A percentile compares a stretch with the other conserved stretches of the same genome.
phyloP scores from a whole-genome alignment of 345 rosid genomes.

The Populus alba region DNA sequence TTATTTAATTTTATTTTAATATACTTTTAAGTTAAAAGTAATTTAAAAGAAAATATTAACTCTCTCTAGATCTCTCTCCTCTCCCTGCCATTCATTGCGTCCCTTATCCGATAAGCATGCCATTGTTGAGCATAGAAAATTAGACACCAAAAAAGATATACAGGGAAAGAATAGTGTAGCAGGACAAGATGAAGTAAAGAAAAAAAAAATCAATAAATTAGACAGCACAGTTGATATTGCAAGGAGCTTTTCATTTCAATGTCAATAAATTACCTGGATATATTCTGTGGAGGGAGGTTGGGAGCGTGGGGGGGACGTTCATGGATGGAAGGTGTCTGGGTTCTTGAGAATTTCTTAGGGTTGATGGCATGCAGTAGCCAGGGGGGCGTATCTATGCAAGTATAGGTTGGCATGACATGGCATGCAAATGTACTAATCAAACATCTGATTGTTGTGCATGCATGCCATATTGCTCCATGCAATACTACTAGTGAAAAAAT shows the following conservation, averaged over 20 bases:
- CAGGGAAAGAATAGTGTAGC: not conserved
- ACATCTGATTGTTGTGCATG: conserved; percentile 21
- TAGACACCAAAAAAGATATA: not conserved
- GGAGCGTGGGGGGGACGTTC: not conserved
- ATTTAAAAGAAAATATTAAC: no score
- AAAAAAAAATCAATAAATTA: no score
- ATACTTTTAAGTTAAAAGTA: no score
- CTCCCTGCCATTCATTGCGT: not conserved
- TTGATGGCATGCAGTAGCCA: not conserved
- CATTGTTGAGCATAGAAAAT: not conserved
- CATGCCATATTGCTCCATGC: conserved; percentile 4
- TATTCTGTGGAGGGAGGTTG: not conserved
- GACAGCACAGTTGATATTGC: no score
- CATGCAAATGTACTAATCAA: conserved; percentile 43
- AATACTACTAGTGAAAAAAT: not conserved
- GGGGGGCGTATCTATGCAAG: conserved; percentile 26
- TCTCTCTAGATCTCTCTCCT: not conserved
- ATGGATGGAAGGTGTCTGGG: not conserved
- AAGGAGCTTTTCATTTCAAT: no score
- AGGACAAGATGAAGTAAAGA: no score
- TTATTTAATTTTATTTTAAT: no score
- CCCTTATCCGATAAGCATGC: not conserved
- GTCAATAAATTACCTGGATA: not conserved
- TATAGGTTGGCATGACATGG: conserved; percentile 43
- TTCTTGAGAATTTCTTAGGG: not conserved